Base-by-base conservation (phyloP, 805 yeast genomes). In the Debaryomyces prosopidis region DNA sequence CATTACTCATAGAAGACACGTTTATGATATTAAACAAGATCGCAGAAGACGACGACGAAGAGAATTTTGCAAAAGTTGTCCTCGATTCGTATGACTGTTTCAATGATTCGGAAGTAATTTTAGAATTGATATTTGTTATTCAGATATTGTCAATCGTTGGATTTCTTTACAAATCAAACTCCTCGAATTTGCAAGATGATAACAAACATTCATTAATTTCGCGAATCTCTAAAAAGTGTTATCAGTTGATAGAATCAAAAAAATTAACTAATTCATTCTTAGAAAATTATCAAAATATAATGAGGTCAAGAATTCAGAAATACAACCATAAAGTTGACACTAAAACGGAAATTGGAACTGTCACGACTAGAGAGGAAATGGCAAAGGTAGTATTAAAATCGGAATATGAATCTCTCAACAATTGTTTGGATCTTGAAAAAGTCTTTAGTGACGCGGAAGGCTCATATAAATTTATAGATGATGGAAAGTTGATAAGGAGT, bases 51-150 rank as follows among this genome's bases (percentile, higher is more conserved):
- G 66, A 65, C 14, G 75, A 70, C 14, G 69, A 69, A 55, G 73
- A 66, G 18, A 72, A 68, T 9, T 71, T 68, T 8, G 70, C 69
- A 14, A 71, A 81, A 0, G 53, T 69, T 27, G 63, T 71, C 5
- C 53, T 79, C 28, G 86, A 82, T 12, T 69, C 83, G 0, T 87
- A 81, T 63, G 94, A 87, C 53, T 75, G 84, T 44, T 85, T 76
- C 54, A 57, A 50, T 2, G 72, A 80, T 36, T 82, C 84, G 9
- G 87, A 81, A 30, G 69, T 84, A 1, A 58, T 77, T 15, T 75
- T 84, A n/a, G 92, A 87, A 59, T 62, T 80, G 33, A 65, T 75
- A 1, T 62, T 85, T 16, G 42, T 86, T 4, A 46, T 84, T 4
- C 85, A 84, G 52, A 69, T 80, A 2, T 52, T 84, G 8, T 68